These are phyloP conservation scores for Arxiozyma telluris DNA, from an alignment of 1,139 yeast genomes.

Conservation along the genomic window DNA sequence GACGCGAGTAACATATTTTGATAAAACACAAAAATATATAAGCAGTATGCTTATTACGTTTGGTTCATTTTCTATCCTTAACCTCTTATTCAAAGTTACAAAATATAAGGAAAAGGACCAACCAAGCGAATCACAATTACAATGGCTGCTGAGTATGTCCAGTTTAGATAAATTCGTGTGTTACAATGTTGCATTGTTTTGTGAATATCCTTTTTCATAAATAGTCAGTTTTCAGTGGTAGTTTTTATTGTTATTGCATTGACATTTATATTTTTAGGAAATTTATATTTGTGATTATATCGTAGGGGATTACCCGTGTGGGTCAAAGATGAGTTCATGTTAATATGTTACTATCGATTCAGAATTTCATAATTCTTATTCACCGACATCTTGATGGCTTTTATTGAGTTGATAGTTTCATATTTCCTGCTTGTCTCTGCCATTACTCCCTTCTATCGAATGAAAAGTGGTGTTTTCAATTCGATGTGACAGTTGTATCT, in stretches of 20 bases:
- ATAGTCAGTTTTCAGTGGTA: background rate
- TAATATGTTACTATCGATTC: conserved; percentile 1
- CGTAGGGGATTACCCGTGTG: conserved; percentile 27
- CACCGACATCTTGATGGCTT: conserved; percentile 14
- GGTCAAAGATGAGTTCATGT: conserved; percentile 23
- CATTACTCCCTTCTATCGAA: conserved; percentile 28
- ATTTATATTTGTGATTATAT: background rate
- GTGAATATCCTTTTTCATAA: background rate
- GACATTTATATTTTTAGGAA: background rate
- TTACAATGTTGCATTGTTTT: conserved; percentile 3
- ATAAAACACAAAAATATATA: no score
- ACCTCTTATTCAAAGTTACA: no score
- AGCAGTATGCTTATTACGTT: no score
- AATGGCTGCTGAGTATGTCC: conserved; percentile 33
- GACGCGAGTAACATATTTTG: background rate
- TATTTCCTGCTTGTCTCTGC: conserved; percentile 26
- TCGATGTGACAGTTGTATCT: conserved; percentile 27
- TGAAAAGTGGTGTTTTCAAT: conserved; percentile 32
- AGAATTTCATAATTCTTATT: conserved; percentile 3
- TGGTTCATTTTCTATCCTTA: no score
- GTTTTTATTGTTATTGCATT: background rate
- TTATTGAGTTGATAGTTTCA: background rate
- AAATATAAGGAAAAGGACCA: conserved; percentile 7
- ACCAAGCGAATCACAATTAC: conserved; percentile 18
- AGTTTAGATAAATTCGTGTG: background rate